Evolutionary conservation across 305 asterid genomes (phyloP), one percentile per base, ranked within the genome.

Genomic region (Fraxinus nigra): DNA sequence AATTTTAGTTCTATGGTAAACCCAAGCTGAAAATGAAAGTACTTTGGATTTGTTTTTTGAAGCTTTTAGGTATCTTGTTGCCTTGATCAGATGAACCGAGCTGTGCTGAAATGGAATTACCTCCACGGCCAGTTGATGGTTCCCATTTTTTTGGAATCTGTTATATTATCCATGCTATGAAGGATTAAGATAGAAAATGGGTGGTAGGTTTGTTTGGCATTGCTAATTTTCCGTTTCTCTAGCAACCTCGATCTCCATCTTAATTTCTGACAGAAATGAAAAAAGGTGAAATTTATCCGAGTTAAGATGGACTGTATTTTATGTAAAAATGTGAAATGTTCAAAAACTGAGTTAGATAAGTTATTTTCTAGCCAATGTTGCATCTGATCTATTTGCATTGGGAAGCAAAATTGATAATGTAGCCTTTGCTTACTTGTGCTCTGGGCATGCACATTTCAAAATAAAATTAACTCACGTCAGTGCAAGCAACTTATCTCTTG

Each of bases 1-100:
- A 54, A 37, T 54, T 83, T 77, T 75, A 61, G 82, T 78, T 48
- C 72, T 38, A 70, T 70, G 76, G 59, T 74, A 33, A 72, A 80
- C 81, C 26, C 78, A 73, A 61, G 72, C 33, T 61, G 72, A 22
- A 61, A 7, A 22, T 61, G 33, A 61, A 20, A 20, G 30, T 63
- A 59, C 30, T 59, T 59, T 20, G 69, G 13, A 59, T 59, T 59
- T 70, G 13, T 33, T 3, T 30, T 16, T 7, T 13, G 34, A 30
- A 70, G 75, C 11, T 13, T 32, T 70, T 32, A 6, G 13, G 43
- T 11, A 28, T 67, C 40, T 70, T 32, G 22, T 70, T 70, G 43
- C 24, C 43, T 70, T 8, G n/a, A 32, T 14, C 75, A 32, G 24
- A 30, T 30, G 75, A 70, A 70, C 75, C 6, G 4, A 30, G 10